phyloP scores from a whole-genome alignment of 2,329 filamentous ascomycete genomes.

The Fusarium nygamai region DNA sequence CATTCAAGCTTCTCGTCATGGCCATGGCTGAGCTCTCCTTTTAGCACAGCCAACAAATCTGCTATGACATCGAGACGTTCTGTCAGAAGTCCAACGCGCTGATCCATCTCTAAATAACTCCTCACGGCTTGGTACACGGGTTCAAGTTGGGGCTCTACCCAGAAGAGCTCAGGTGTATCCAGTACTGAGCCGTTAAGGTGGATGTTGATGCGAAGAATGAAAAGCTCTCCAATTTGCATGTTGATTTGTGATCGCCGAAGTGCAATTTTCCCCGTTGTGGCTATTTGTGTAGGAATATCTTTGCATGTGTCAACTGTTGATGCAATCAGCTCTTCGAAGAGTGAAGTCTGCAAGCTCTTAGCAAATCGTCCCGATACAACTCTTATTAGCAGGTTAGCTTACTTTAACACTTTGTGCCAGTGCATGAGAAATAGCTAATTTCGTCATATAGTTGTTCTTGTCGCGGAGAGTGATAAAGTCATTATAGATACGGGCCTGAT shows the following conservation, averaged over 20 bases:
- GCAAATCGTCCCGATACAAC: background rate
- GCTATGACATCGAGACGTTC: conserved; percentile 89
- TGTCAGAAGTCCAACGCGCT: conserved; percentile 87
- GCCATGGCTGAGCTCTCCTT: conserved; percentile 93
- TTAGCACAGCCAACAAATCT: conserved; percentile 89
- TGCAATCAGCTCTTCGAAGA: conserved; percentile 95
- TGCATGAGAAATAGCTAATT: conserved; percentile 94
- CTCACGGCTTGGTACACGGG: conserved; percentile 96
- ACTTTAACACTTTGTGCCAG: conserved; percentile 95
- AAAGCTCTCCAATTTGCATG: conserved; percentile 99
- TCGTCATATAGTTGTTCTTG: conserved; percentile 97
- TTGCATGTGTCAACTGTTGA: conserved; percentile 94
- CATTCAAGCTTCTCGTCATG: conserved; percentile 90
- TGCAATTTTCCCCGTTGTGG: conserved; percentile 89
- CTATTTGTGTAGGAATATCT: conserved; percentile 92
- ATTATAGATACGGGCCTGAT: conserved; percentile 98
- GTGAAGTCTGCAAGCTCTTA: conserved; percentile 73
- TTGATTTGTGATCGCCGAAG: conserved; percentile 92
- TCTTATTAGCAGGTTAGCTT: conserved; percentile 8
- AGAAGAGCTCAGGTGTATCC: conserved; percentile 97
- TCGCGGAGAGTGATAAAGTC: conserved; percentile 97
- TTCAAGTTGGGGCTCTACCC: conserved; percentile 96
- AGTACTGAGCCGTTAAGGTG: conserved; percentile 97
- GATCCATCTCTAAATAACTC: conserved; percentile 98
- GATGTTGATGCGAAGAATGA: conserved; percentile 97